Evolutionary conservation across 257 asterid species (phyloP).

Genomic region (Sherardia arvensis): DNA sequence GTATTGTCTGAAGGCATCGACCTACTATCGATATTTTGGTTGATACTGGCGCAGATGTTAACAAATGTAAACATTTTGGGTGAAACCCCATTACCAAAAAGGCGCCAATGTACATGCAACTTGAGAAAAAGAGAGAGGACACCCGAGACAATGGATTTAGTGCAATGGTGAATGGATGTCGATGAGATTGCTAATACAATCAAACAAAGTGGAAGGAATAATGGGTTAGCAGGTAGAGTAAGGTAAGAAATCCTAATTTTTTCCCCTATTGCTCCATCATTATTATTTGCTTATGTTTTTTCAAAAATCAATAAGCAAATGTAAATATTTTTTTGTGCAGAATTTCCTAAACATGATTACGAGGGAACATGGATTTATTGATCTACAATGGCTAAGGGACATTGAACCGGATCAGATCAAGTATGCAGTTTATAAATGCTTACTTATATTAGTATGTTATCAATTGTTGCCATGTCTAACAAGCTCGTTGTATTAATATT

Average conservation of each 20-base stretch:
- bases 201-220: conserved; percentile 93
- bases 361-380: conserved; percentile 76
- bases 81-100: too few species aligned
- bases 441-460: conserved; percentile 2
- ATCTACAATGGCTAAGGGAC: conserved; percentile 92
- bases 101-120: too few species aligned
- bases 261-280: neutral
- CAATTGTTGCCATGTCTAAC: neutral
- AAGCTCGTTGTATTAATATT: conserved; percentile 17
- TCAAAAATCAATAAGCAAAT: too few species aligned
- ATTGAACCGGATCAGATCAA: conserved; percentile 91
- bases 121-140: conserved; percentile 50
- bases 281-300: too few species aligned
- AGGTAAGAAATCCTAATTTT: conserved; percentile 32
- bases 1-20: too few species aligned
- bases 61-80: too few species aligned
- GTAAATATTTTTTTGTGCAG: too few species aligned
- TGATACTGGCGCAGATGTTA: too few species aligned
- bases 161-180: conserved; percentile 85
- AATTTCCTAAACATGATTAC: conserved; percentile 72
- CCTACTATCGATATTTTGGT: too few species aligned
- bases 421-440: conserved; percentile 30
- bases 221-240: conserved; percentile 68
- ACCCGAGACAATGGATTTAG: conserved; percentile 54
- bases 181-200: conserved; percentile 69